Base-by-base conservation (phyloP, 2,329 filamentous ascomycete species). In the Diaporthe humulicola region DNA sequence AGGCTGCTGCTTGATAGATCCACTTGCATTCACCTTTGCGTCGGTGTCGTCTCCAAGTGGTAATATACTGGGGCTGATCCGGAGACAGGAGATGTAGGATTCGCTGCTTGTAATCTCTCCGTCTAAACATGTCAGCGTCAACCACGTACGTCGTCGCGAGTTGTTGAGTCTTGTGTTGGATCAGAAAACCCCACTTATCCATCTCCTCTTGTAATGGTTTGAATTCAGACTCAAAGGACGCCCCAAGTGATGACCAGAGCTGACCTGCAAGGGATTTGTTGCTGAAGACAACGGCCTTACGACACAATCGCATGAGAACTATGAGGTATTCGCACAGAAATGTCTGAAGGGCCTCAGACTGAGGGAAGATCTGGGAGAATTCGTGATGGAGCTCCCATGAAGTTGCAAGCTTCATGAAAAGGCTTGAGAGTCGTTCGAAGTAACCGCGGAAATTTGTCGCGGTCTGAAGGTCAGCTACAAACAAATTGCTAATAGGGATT, bases 21-120 rank as follows among this genome's bases (percentile, higher is more conserved):
- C 76, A 77, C 22, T 60, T 50, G 38, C 50, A 67, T 1, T 61
- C 58, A 50, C 76, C 74, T 25, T 77, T 77, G 6, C 38, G 50
- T 9, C 74, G 54, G 19, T 77, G 67, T 33, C 72, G 54, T 12
- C 71, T 70, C 76, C 76, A 77, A 4, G 60, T 45, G 2, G 30
- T 71, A 22, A 36, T n/a, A n/a, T 58, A 61, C 25, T 74, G 71
- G 7, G n/a, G 7, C 42, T 76, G 72, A 3, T 45, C 28, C 12
- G 74, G 54, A 9, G 70, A 74, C 12, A 77, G 33, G 9, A 17
- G 30, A 10, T 64, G 54, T 6, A 71, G 60, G 0, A 71, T n/a
- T 3, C 58, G 73, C n/a, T n/a, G 28, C 14, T 66, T 66, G 19
- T 45, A 48, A 5, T 66, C 60, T 22, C 22, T 30, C 7, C 25